phyloP scores from a whole-genome alignment of 345 rosid genomes.

The Nasturtium officinale region DNA sequence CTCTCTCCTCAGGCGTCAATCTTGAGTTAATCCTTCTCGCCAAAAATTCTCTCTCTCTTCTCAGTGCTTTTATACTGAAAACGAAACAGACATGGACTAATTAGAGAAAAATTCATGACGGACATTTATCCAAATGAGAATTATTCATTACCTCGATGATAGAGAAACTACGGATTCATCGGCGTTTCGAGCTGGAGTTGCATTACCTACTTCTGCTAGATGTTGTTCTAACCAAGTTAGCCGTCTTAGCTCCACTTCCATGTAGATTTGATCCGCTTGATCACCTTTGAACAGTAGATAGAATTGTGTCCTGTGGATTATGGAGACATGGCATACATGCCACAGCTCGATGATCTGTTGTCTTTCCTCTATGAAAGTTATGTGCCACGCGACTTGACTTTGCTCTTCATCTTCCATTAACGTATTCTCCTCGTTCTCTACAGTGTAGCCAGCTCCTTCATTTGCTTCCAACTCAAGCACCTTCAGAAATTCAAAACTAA shows the following conservation, averaged over 20 bases:
- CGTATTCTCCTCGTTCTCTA: constrained; percentile 59
- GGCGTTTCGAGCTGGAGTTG: constrained; percentile 73
- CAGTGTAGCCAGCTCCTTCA: constrained; percentile 80
- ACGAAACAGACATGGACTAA: neutral
- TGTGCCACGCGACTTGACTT: constrained; percentile 74
- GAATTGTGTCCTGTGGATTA: constrained; percentile 93
- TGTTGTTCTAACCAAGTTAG: constrained; percentile 95
- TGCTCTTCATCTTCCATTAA: constrained; percentile 61
- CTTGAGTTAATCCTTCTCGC: constrained; percentile 84
- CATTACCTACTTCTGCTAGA: constrained; percentile 81
- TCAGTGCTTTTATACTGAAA: constrained; percentile 77
- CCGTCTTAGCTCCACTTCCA: constrained; percentile 98
- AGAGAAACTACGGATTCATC: constrained; percentile 76
- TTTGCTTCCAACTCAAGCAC: constrained; percentile 98
- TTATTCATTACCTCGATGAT: constrained; percentile 64
- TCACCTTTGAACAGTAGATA: constrained; percentile 93
- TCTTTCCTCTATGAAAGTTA: constrained; percentile 84
- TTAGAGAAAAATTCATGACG: neutral
- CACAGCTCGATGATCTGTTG: constrained; percentile 91
- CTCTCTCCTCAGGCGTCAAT: constrained; percentile 78
- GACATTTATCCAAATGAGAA: neutral
- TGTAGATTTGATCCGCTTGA: constrained; percentile 93
- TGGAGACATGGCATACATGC: constrained; percentile 86
- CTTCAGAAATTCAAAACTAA: constrained; percentile 41
- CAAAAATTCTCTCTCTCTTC: constrained; percentile 87